Conservation (phyloP, 352 stramenopile genomes). For the Paralagenidium karlingii region DNA sequence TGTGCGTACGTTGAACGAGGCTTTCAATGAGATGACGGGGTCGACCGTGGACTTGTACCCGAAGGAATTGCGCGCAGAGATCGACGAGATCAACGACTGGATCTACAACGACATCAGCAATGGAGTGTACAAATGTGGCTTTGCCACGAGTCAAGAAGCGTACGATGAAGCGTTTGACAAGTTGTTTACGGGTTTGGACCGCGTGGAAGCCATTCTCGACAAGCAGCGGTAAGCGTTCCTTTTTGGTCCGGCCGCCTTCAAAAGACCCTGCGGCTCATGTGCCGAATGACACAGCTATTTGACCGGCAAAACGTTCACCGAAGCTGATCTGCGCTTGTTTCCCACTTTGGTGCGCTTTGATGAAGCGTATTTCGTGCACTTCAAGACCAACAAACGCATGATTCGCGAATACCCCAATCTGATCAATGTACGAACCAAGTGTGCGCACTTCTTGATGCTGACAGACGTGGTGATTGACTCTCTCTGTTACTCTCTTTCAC, state of each 20-base stretch:
- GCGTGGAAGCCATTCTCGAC: slow-evolving; percentile 58
- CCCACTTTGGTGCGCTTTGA: slow-evolving; percentile 91
- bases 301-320: slow-evolving; percentile 49
- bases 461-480: too few relatives aligned
- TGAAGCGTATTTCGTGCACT: slow-evolving; percentile 81
- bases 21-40: slow-evolving; percentile 77
- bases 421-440: slow-evolving; percentile 40
- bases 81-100: slow-evolving; percentile 84
- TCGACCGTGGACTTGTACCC: slow-evolving; percentile 83
- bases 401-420: slow-evolving; percentile 79
- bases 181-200: slow-evolving; percentile 74
- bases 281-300: too few relatives aligned
- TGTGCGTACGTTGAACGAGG: slow-evolving; percentile 90
- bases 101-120: slow-evolving; percentile 88
- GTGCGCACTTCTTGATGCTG: too few relatives aligned
- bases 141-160: slow-evolving; percentile 37
- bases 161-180: slow-evolving; percentile 86
- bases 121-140: slow-evolving; percentile 76
- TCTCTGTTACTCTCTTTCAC: slow-evolving; percentile 1
- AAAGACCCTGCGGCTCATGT: too few relatives aligned
- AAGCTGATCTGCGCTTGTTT: slow-evolving; percentile 87
- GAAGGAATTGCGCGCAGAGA: slow-evolving; percentile 46
- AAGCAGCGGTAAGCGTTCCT: too few relatives aligned
- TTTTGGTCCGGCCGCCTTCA: too few relatives aligned
- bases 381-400: slow-evolving; percentile 74